Conservation (phyloP, 179 eudicot genomes). For the Silene vulgaris region DNA sequence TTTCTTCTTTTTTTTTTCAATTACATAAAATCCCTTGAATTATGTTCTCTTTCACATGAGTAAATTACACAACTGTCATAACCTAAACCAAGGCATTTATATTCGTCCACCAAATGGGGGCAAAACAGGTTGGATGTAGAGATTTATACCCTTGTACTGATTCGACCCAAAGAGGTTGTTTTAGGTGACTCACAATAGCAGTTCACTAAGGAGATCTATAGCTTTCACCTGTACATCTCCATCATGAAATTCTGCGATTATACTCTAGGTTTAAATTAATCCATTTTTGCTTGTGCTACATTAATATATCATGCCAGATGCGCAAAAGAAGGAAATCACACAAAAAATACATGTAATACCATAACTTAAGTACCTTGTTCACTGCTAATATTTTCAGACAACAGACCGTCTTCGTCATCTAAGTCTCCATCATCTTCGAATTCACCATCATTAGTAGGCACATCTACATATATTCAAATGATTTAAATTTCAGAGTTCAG, state of each 20-base stretch:
- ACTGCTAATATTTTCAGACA: not conserved
- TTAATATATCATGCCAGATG: too few relatives aligned
- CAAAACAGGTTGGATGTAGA: not conserved
- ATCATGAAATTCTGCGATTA: too few relatives aligned
- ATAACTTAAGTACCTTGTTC: conserved; percentile 3
- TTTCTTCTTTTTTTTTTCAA: not conserved
- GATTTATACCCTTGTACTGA: not conserved
- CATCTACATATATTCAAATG: not conserved
- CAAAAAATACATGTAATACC: not conserved
- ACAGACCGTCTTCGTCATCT: not conserved
- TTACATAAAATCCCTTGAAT: conserved; percentile 2
- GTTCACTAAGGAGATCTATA: not conserved
- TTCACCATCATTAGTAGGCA: not conserved
- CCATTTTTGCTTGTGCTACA: not conserved
- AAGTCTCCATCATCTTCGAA: not conserved
- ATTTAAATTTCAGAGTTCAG: not conserved
- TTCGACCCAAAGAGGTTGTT: not conserved
- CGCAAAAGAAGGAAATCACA: not conserved
- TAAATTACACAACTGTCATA: conserved; percentile 7
- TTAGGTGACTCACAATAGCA: not conserved
- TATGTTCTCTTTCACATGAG: not conserved
- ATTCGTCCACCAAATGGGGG: not conserved
- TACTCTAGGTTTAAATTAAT: not conserved
- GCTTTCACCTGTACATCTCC: too few relatives aligned
- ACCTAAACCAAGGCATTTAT: not conserved